Evolutionary conservation across 2,329 filamentous ascomycete genomes (phyloP).

Genomic region (Helicocarpus griseus): DNA sequence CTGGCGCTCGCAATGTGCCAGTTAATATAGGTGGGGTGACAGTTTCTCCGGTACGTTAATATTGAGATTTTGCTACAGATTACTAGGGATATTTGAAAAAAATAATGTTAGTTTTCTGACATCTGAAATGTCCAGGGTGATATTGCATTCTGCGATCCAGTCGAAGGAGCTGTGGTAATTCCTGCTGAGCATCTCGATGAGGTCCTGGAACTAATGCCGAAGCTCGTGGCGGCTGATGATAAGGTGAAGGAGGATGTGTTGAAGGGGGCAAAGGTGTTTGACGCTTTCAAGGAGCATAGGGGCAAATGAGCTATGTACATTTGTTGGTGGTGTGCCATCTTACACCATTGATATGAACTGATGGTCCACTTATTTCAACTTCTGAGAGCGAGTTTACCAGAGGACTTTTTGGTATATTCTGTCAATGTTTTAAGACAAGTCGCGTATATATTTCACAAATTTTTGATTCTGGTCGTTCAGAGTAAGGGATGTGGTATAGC

Average conservation of each 20-base stretch:
- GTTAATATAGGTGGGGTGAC: conserved; percentile 32
- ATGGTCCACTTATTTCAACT: neutral
- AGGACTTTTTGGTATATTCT: too few species aligned
- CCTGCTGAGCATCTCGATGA: conserved; percentile 50
- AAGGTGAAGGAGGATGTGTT: conserved; percentile 57
- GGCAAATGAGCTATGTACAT: neutral
- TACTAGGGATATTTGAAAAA: too few species aligned
- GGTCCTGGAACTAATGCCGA: conserved; percentile 52
- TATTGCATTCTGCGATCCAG: conserved; percentile 58
- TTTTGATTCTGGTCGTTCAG: too few species aligned
- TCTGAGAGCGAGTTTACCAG: neutral
- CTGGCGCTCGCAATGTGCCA: conserved; percentile 31
- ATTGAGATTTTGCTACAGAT: neutral
- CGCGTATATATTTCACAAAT: neutral
- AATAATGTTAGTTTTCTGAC: too few species aligned
- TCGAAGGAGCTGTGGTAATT: conserved; percentile 61
- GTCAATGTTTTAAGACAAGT: neutral
- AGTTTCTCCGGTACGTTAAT: conserved; percentile 29
- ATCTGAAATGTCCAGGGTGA: conserved; percentile 41
- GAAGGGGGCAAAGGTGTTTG: conserved; percentile 51
- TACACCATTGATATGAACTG: neutral
- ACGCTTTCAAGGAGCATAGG: conserved; percentile 55
- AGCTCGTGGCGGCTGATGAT: conserved; percentile 44
- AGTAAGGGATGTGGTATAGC: too few species aligned
- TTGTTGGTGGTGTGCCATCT: neutral